Conservation (phyloP, 805 yeast species). For the Lipomyces yamadae region DNA sequence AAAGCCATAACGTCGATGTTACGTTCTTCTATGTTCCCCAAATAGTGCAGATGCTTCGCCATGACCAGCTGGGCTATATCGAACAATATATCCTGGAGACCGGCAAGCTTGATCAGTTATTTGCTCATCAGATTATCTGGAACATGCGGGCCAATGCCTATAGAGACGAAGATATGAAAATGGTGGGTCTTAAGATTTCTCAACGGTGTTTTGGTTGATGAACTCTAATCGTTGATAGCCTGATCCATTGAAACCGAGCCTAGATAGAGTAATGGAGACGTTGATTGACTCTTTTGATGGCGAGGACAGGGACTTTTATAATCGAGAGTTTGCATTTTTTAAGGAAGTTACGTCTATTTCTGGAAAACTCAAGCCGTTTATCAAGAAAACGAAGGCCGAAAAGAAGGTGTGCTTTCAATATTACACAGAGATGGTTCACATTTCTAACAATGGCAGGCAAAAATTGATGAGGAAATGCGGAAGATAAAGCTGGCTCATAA, state of each 20-base stretch:
- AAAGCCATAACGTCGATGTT: conserved; percentile 80
- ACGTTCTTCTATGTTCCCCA: conserved; percentile 98
- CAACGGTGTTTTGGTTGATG: background rate
- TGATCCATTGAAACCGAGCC: conserved; percentile 78
- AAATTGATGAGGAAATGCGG: conserved; percentile 95
- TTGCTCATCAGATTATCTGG: conserved; percentile 98
- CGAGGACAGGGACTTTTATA: conserved; percentile 69
- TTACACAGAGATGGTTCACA: background rate
- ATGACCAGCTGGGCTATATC: conserved; percentile 82
- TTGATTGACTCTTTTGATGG: conserved; percentile 67
- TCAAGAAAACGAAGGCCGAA: conserved; percentile 92
- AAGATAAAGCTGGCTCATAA: conserved; percentile 73
- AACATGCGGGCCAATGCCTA: conserved; percentile 92
- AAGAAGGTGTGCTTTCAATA: conserved; percentile 60
- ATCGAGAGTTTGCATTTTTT: conserved; percentile 86
- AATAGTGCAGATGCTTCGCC: conserved; percentile 88
- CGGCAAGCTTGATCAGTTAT: conserved; percentile 84
- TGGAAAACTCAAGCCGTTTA: conserved; percentile 92
- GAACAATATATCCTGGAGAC: conserved; percentile 89
- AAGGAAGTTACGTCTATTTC: conserved; percentile 90
- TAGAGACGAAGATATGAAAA: conserved; percentile 72
- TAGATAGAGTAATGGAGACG: conserved; percentile 70
- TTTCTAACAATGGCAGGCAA: conserved; percentile 45
- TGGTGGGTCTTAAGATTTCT: background rate
- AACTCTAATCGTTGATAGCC: conserved; percentile 49